phyloP scores from a whole-genome alignment of 495 filamentous ascomycete species.

The Gamarada debralockiae region DNA sequence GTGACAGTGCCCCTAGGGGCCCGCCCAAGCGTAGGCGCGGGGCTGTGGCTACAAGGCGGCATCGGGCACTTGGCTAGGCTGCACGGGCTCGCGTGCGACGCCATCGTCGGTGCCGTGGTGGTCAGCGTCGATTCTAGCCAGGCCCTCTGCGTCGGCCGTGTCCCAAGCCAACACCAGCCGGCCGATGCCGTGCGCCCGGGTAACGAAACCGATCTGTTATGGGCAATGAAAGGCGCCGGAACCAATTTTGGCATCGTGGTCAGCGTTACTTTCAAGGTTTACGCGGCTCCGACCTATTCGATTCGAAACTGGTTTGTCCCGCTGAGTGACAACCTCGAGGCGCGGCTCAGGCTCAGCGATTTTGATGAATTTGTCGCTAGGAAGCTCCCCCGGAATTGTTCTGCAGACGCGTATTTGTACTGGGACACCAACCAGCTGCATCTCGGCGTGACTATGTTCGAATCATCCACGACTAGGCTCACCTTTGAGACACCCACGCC shows the following conservation, averaged over 20 bases:
- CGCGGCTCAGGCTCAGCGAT: constrained; percentile 32
- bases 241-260: constrained; percentile 62
- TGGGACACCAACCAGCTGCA: constrained; percentile 42
- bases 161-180: constrained; percentile 46
- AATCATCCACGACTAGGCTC: constrained; percentile 32
- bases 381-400: constrained; percentile 40
- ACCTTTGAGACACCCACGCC: constrained; percentile 23
- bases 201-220: constrained; percentile 53
- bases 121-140: constrained; percentile 51
- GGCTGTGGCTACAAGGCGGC: constrained; percentile 62
- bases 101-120: constrained; percentile 55
- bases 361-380: constrained; percentile 42
- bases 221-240: constrained; percentile 59
- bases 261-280: constrained; percentile 53
- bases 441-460: constrained; percentile 53
- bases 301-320: constrained; percentile 49
- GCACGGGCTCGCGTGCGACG: constrained; percentile 57
- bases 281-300: constrained; percentile 36
- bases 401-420: constrained; percentile 57
- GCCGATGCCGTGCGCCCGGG: constrained; percentile 39
- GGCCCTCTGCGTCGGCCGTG: constrained; percentile 45
- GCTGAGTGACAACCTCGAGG: constrained; percentile 35
- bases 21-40: constrained; percentile 59
- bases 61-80: constrained; percentile 56
- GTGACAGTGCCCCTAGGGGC: constrained; percentile 56